Conservation (phyloP, 805 yeast genomes). For the Zygotorulaspora chibaensis region DNA sequence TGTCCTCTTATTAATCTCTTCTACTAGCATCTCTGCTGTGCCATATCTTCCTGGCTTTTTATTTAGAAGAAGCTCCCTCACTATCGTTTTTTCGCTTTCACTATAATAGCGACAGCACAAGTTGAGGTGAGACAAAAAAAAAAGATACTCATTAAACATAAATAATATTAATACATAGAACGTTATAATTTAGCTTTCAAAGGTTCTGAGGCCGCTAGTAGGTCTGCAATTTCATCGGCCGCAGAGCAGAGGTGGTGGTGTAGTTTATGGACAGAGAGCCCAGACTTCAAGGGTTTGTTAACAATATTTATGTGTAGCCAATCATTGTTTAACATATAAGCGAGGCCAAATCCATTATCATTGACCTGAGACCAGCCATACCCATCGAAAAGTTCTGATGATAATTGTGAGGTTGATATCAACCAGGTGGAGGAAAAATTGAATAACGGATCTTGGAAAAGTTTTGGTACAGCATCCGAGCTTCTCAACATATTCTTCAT, state of each 20-base stretch:
- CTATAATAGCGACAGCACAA: too few species aligned
- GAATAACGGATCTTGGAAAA: constrained; percentile 73
- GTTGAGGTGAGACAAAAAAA: not conserved
- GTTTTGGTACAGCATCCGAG: constrained; percentile 52
- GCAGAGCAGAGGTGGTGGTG: constrained; percentile 67
- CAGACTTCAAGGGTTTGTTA: constrained; percentile 43
- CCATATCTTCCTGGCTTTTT: not conserved
- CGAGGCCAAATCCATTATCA: constrained; percentile 90
- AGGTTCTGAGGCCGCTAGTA: constrained; percentile 37
- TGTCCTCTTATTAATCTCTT: constrained; percentile 32
- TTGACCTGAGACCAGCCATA: constrained; percentile 96
- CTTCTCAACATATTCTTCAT: constrained; percentile 60
- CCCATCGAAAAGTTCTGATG: constrained; percentile 79
- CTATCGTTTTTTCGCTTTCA: constrained; percentile 1
- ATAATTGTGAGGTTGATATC: constrained; percentile 82
- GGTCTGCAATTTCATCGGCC: constrained; percentile 74
- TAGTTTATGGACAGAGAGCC: constrained; percentile 38
- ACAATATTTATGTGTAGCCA: constrained; percentile 84
- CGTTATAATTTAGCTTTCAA: constrained; percentile 18
- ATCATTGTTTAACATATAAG: constrained; percentile 85
- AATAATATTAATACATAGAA: not conserved
- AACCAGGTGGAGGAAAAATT: constrained; percentile 80
- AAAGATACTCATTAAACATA: constrained; percentile 1
- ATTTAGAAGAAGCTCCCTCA: not conserved
- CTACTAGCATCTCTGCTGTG: constrained; percentile 20